These are phyloP conservation scores for Rhizophora apiculata DNA, from an alignment of 345 rosid genomes.

Conservation along the genomic window DNA sequence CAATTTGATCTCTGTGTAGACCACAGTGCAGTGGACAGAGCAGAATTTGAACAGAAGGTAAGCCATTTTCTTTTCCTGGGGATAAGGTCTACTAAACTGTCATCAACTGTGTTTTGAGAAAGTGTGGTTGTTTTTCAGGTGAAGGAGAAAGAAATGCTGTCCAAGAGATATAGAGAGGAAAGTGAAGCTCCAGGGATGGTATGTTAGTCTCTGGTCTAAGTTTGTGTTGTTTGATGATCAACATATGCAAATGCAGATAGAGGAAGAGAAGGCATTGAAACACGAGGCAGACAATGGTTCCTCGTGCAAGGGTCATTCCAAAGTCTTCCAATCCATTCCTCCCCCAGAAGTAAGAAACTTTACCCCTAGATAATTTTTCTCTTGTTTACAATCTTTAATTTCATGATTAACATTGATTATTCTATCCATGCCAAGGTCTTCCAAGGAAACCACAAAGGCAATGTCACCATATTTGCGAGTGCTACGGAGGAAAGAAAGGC, in stretches of 20 bases:
- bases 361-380: background rate
- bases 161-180: slow-evolving; percentile 93
- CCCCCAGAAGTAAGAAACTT: slow-evolving; percentile 56
- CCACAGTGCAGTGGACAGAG: slow-evolving; percentile 70
- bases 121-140: slow-evolving; percentile 37
- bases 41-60: slow-evolving; percentile 90
- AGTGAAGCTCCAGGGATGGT: slow-evolving; percentile 84
- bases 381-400: no score
- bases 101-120: background rate
- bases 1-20: slow-evolving; percentile 62
- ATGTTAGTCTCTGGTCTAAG: background rate
- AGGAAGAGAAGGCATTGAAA: slow-evolving; percentile 86
- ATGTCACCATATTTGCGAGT: slow-evolving; percentile 58
- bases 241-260: slow-evolving; percentile 45
- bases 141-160: slow-evolving; percentile 77
- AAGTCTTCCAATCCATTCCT: slow-evolving; percentile 78
- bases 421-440: slow-evolving; percentile 38
- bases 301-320: slow-evolving; percentile 84
- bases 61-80: slow-evolving; percentile 8
- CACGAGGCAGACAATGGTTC: slow-evolving; percentile 90
- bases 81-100: no score
- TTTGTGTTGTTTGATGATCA: background rate
- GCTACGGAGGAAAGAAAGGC: slow-evolving; percentile 37
- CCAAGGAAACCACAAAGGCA: slow-evolving; percentile 56
- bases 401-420: background rate